Percentiles rank a stretch among this genome's conserved stretches.
phyloP scores from a whole-genome alignment of 164 flowering plant species.

The Vitis rupestris region DNA sequence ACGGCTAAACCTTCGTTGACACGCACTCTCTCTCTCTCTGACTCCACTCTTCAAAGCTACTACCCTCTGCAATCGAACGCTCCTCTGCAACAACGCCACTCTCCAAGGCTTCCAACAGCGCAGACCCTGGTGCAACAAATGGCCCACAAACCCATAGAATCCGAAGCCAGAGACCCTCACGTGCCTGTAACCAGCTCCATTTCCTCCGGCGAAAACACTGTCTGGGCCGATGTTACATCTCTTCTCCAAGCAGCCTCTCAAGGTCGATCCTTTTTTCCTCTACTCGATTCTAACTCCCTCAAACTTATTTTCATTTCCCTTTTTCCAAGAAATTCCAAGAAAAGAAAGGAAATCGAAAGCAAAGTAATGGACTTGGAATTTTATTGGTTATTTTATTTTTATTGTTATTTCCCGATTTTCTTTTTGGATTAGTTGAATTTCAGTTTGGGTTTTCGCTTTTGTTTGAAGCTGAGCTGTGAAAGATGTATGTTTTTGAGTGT shows the following conservation, averaged over 20 bases:
- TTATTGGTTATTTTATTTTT: no score
- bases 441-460: not conserved
- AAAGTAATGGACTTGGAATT: no score
- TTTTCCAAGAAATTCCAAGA: not conserved
- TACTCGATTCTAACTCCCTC: not conserved
- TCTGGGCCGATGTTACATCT: conserved; percentile 63
- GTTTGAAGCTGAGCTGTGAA: not conserved
- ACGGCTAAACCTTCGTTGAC: no score
- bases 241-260: conserved; percentile 52
- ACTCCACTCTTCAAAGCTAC: no score
- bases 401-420: no score
- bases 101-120: not conserved
- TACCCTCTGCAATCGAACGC: no score
- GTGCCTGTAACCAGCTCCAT: conserved; percentile 13
- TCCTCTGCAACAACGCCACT: no score
- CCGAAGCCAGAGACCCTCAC: not conserved
- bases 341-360: no score
- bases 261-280: conserved; percentile 28
- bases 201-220: conserved; percentile 47
- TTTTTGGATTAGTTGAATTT: no score
- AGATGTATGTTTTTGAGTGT: no score
- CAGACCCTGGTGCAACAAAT: not conserved
- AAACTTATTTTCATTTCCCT: not conserved
- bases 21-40: no score
- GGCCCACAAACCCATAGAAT: conserved; percentile 5